Base-by-base conservation (phyloP, 2,329 filamentous ascomycete genomes). In the Botrytis byssoidea region DNA sequence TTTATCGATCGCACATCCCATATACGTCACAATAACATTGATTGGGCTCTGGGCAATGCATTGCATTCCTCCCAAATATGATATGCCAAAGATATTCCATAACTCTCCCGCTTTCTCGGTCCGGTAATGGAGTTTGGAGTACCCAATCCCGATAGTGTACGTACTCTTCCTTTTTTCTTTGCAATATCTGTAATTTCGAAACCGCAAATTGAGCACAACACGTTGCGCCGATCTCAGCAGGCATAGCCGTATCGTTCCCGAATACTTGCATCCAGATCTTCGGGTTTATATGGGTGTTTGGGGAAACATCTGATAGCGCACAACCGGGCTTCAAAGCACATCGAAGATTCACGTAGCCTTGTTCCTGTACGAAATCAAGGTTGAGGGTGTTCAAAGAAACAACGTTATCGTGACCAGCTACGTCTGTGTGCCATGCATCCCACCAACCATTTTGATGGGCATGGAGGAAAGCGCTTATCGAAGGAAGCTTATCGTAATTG, bases 41-140 rank as follows among this genome's bases (percentile, higher is more conserved):
- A 74, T 80, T 74, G 29, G 78, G 76, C 42, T 72, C 61, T 7
- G 77, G 76, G 67, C 79, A 80, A 40, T 78, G 66, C 4, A 78
- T 73, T 35, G 77, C 76, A 37, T 85, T 81, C 76, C 88, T 86
- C 73, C 87, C 87, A 77, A 90, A 90, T 18, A 90, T 88, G 74
- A 90, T 85, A 79, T 92, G 90, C 89, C 90, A 92, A 37, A 89
- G 81, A 77, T 90, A 91, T 78, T 92, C 90, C 79, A 90, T 85
- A 3, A 91, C 85, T 35, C 89, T 83, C 2, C 89, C 89, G 37
- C 86, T 88, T 40, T 86, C 80, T n/a, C 85, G 84, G 78, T 91
- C 88, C 8, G 83, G 83, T 70, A 89, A 79, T 7, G 84, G 81
- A 6, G 89, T 89, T 14, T 85, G 83, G 18, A 89, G 78, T 59